Conservation (phyloP, 257 asterid species). For the Solanum boliviense region DNA sequence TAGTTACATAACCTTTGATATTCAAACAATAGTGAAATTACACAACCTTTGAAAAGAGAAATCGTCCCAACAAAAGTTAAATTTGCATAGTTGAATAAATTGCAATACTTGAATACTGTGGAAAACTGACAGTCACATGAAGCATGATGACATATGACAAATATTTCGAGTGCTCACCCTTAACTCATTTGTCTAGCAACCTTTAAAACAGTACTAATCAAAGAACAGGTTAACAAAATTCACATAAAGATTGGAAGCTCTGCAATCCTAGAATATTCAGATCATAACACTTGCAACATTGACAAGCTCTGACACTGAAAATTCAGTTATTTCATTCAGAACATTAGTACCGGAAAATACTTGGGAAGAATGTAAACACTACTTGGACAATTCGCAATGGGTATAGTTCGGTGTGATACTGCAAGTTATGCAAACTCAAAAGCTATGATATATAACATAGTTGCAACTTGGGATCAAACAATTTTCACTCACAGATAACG, state of each 20-base stretch:
- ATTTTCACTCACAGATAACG: background rate
- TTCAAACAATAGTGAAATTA: too few relatives aligned
- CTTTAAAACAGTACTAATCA: background rate
- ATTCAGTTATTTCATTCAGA: background rate
- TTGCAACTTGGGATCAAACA: background rate
- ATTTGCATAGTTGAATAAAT: too few relatives aligned
- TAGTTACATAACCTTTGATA: too few relatives aligned
- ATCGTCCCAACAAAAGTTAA: too few relatives aligned
- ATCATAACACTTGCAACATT: background rate
- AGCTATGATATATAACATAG: background rate
- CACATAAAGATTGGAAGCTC: background rate
- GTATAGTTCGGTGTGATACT: background rate
- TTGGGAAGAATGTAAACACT: background rate
- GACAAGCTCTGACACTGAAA: background rate
- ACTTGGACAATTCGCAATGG: background rate
- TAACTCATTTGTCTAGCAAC: background rate
- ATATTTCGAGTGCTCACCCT: too few relatives aligned
- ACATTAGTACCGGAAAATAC: background rate
- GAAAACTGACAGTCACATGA: too few relatives aligned
- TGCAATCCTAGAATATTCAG: background rate
- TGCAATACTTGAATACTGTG: too few relatives aligned
- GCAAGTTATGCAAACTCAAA: background rate
- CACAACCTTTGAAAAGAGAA: too few relatives aligned
- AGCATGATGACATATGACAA: too few relatives aligned
- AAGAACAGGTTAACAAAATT: background rate